Evolutionary conservation across 441 rosid species (phyloP), one percentile per base, ranked within the genome.

Genomic region (Mallotus repandus): DNA sequence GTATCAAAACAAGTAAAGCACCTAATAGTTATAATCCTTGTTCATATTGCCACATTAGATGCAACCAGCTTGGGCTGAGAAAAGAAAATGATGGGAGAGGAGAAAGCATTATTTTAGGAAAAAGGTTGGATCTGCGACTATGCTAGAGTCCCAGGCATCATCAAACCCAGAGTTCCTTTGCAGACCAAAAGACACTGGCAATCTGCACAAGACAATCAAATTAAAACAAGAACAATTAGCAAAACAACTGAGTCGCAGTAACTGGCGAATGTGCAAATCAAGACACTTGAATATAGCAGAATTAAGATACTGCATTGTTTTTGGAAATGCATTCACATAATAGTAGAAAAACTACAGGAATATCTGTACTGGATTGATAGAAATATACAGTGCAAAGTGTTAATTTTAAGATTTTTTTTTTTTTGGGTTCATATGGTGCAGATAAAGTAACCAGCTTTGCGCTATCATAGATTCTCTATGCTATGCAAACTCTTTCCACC

Each of bases 201-300:
- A 74, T 54, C 53, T 48, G 66, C 70, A 66, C 7, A 11, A 25
- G n/a, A 48, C 15, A 58, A 46, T 66, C 50, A 58, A 50, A 46
- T 48, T 9, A 46, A 52, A 12, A 35, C 14, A 22, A 46, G 1
- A 45, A 0, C 16, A 7, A 57, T 49, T 66, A 35, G 53, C 66
- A 66, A 18, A 56, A 14, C 57, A 18, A 14, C 29, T 32, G 29
- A 4, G 15, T 16, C 16, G 45, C 29, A 22, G 35, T 9, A 41
- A 50, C 14, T 46, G 56, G 21, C 1, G 29, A 9, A 7, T 3
- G 4, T 15, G 14, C 15, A 18, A 25, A 46, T 48, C 18, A 29
- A 9, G 18, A 7, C 58, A 71, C 46, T 25, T 48, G 2, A n/a
- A 16, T 22, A 38, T 4, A 46, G 32, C 53, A 45, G 2, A 8